A percentile compares a stretch with the other conserved stretches of the same genome.
phyloP scores from a whole-genome alignment of 192 early-diverging fungal genomes.

The Nowakowskiella sp. region DNA sequence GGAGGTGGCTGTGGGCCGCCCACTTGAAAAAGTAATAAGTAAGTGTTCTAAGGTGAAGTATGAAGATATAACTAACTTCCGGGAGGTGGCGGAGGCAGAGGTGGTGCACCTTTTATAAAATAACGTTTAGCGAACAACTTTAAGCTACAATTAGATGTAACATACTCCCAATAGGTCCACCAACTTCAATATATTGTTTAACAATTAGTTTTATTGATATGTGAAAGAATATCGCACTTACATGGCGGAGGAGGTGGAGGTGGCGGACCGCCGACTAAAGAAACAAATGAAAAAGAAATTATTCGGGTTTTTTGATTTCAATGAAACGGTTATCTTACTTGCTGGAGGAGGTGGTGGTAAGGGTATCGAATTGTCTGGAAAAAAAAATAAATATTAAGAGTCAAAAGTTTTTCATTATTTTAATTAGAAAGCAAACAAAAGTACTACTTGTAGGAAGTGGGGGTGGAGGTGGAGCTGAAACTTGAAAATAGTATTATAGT shows the following conservation, averaged over 20 bases:
- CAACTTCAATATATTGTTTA: too few species aligned
- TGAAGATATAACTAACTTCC: background rate
- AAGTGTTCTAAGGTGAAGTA: too few species aligned
- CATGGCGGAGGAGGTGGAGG: background rate
- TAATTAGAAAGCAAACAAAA: too few species aligned
- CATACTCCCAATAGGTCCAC: too few species aligned
- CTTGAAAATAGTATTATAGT: too few species aligned
- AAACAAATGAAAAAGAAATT: background rate
- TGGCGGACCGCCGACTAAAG: background rate
- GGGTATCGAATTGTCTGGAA: too few species aligned
- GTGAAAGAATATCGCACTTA: background rate
- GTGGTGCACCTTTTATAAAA: background rate
- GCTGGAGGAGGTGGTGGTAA: background rate
- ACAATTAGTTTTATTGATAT: too few species aligned
- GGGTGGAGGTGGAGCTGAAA: too few species aligned
- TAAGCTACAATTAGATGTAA: background rate
- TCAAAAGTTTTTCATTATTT: too few species aligned
- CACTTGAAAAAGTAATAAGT: background rate
- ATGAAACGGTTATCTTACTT: background rate
- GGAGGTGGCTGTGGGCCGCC: background rate
- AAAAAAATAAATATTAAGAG: too few species aligned
- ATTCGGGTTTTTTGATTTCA: background rate
- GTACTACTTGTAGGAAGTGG: too few species aligned
- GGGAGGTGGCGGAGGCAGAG: slow-evolving; percentile 15
- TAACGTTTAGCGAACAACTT: background rate